A percentile compares a stretch with the other conserved stretches of the same genome.
Conservation (phyloP, 306 rosid genomes). For the Cajanus cajan region DNA sequence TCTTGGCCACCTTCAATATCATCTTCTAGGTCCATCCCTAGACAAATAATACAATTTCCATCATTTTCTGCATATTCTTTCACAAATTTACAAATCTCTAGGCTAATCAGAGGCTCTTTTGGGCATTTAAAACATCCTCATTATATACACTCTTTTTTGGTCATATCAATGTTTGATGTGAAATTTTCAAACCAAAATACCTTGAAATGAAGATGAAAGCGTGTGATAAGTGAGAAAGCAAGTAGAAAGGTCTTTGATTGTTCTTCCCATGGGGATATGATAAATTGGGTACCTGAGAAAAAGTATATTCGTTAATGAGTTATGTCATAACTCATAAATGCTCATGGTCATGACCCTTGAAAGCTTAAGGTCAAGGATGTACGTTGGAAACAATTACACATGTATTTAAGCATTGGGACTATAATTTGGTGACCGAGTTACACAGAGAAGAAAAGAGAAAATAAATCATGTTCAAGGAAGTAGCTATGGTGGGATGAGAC, state of each 20-base stretch:
- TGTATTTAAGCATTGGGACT: constrained; percentile 1
- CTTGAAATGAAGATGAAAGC: constrained; percentile 96
- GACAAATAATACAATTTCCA: background rate
- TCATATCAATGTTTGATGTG: too few species aligned
- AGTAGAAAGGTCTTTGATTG: constrained; percentile 86
- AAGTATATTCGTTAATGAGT: background rate
- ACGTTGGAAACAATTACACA: background rate
- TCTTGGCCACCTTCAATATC: constrained; percentile 43
- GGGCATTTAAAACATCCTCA: too few species aligned
- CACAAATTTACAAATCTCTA: too few species aligned
- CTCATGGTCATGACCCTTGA: background rate
- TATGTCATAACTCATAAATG: background rate
- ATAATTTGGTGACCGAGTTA: background rate
- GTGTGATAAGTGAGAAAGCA: constrained; percentile 97
- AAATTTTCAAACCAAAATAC: constrained; percentile 38
- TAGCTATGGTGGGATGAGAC: background rate
- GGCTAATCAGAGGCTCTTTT: too few species aligned
- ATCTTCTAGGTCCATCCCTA: constrained; percentile 76
- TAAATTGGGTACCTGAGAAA: constrained; percentile 90
- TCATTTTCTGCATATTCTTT: background rate
- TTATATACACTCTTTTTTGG: too few species aligned
- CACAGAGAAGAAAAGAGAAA: background rate
- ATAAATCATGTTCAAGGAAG: background rate
- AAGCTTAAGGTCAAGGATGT: background rate
- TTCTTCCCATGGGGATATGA: constrained; percentile 98